Base-by-base conservation (phyloP, 306 rosid species). In the Prunus mume region DNA sequence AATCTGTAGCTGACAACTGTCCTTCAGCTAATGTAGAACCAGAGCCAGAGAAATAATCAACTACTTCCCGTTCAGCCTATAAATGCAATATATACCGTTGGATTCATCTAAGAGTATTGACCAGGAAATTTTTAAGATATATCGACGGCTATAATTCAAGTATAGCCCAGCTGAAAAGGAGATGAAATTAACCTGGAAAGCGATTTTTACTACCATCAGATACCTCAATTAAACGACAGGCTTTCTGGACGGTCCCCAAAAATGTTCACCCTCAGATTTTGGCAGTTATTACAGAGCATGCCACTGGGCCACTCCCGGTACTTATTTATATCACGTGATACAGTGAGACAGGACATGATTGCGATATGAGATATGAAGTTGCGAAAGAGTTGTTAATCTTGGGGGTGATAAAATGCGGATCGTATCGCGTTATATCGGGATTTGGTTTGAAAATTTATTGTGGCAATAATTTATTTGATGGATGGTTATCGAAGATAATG, bases 1-100 rank as follows among this genome's bases (percentile, higher is more conserved):
- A 88, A 94, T 90, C 88, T 85, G 73, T 72, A 87, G 93, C 91
- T 89, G 82, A 87, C 89, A 91, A 90, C 91, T 86, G 93, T 86
- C 75, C 65, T 74, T 86, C 79, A 79, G 94, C 91, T 83, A 49
- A 72, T 45, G 79, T 51, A 52, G 78, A 66, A 73, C 65, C 22
- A 13, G 73, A 75, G 46, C 43, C 32, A 0, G 79, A 55, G 88
- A 0, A 56, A 18, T 15, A 2, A 47, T 76, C 22, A 0, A 0
- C 17, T 78, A 65, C 14, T 54, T 70, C 0, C 27, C 30, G 45
- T 12, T 28, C 57, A 12, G 1, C 19, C 17, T 18, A 12, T 38
- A 54, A 12, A 0, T 3, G 34, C 55, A 56, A n/a, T 9, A 2
- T 8, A 9, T 9, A 8, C 22, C 69, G 55, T 1, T 12, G 3